Percentiles rank a stretch among this genome's conserved stretches.
Conservation (phyloP, 2,329 filamentous ascomycete genomes). For the Phyllosticta citriasiana region DNA sequence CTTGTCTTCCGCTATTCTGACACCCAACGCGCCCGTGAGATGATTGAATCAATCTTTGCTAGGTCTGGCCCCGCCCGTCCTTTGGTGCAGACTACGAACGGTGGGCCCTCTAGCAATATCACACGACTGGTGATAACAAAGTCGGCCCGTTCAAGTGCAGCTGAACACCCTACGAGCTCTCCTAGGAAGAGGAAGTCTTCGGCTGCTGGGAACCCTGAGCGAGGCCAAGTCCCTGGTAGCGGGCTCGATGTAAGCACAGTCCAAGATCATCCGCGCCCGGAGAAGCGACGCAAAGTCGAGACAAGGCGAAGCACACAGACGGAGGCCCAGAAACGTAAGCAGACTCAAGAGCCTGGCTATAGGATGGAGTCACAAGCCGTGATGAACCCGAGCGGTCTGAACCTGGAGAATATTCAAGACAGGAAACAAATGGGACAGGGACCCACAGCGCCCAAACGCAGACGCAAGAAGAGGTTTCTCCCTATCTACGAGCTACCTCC, state of each 20-base stretch:
- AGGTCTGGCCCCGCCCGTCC: neutral
- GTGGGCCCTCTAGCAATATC: neutral
- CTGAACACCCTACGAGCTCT: neutral
- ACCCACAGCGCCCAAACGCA: neutral
- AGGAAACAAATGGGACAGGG: neutral
- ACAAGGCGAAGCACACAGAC: neutral
- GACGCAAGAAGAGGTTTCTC: neutral
- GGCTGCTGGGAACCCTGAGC: neutral
- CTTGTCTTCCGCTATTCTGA: neutral
- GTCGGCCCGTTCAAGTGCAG: neutral
- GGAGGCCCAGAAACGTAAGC: neutral
- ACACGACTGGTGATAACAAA: neutral
- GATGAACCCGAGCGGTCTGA: neutral
- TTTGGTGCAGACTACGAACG: neutral
- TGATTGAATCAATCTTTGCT: neutral
- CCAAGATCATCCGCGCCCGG: neutral
- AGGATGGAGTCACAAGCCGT: neutral
- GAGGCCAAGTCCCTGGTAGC: neutral
- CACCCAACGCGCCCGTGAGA: neutral
- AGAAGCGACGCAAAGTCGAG: neutral
- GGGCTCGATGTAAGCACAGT: neutral
- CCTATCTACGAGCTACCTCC: neutral
- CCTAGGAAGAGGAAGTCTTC: neutral
- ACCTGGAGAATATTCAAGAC: neutral
- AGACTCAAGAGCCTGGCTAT: neutral